Conservation (phyloP, 768 basidiomycete species). For the Suillus discolor region DNA sequence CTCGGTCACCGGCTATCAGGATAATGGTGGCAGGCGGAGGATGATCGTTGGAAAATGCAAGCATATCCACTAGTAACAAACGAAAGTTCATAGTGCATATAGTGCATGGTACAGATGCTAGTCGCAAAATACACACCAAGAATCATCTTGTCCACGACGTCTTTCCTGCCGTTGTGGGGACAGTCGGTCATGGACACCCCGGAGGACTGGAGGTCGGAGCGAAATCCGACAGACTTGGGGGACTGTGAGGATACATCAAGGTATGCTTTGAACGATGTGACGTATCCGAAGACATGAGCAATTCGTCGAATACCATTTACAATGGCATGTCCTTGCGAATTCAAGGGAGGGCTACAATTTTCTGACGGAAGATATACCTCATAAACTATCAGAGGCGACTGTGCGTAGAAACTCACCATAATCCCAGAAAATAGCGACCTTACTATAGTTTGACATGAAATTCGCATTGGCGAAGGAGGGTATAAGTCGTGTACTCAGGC, state of each 20-base stretch:
- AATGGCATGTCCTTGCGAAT: slow-evolving; percentile 36
- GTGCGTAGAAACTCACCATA: slow-evolving; percentile 28
- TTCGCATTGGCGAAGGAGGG: neutral
- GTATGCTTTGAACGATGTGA: slow-evolving; percentile 57
- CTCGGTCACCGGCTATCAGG: slow-evolving; percentile 70
- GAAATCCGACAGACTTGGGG: slow-evolving; percentile 34
- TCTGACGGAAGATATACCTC: slow-evolving; percentile 21
- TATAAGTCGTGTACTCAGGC: neutral
- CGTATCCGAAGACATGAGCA: slow-evolving; percentile 49
- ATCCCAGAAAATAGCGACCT: slow-evolving; percentile 48
- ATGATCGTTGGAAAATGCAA: slow-evolving; percentile 65
- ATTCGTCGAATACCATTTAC: slow-evolving; percentile 46
- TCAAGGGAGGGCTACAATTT: slow-evolving; percentile 34
- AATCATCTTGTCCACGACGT: slow-evolving; percentile 51
- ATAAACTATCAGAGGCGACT: slow-evolving; percentile 3
- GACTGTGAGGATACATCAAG: slow-evolving; percentile 46
- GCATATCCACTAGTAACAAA: slow-evolving; percentile 62
- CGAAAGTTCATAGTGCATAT: slow-evolving; percentile 4
- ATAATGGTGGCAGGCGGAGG: slow-evolving; percentile 54
- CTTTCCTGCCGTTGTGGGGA: slow-evolving; percentile 35
- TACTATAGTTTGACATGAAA: slow-evolving; percentile 36
- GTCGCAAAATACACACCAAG: slow-evolving; percentile 34
- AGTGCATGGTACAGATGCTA: slow-evolving; percentile 2
- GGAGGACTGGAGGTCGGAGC: slow-evolving; percentile 47
- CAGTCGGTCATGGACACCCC: slow-evolving; percentile 45